These are phyloP conservation scores for Aspergillus terreus DNA, from an alignment of 2,329 filamentous ascomycete genomes.

Conservation along the genomic window DNA sequence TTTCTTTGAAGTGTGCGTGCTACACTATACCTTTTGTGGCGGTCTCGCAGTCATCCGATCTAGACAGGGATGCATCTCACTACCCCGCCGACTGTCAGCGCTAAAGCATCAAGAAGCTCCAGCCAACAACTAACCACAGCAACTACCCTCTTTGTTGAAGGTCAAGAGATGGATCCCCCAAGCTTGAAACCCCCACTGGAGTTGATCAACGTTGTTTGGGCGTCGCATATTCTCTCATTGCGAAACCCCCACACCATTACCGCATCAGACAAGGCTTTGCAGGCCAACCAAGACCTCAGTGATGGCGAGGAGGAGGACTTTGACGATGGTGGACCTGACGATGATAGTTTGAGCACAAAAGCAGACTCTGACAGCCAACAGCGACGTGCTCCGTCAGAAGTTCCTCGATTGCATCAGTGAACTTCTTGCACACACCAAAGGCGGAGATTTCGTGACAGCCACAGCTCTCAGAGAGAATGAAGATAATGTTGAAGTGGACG, in stretches of 20 bases:
- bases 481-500: too few relatives aligned
- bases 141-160: not conserved
- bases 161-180: not conserved
- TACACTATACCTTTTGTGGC: too few relatives aligned
- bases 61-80: too few relatives aligned
- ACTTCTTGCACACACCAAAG: not conserved
- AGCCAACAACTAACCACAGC: too few relatives aligned
- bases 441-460: not conserved
- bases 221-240: not conserved
- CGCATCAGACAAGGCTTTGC: not conserved
- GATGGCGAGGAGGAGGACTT: not conserved
- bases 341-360: not conserved
- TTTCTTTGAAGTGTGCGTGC: too few relatives aligned
- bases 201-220: not conserved
- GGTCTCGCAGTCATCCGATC: too few relatives aligned
- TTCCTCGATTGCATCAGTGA: slow-evolving; percentile 1
- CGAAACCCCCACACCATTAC: not conserved
- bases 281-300: not conserved
- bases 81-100: too few relatives aligned
- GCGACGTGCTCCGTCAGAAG: not conserved
- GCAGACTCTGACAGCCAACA: not conserved
- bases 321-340: not conserved
- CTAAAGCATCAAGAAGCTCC: too few relatives aligned
- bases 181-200: not conserved
- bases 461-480: too few relatives aligned